phyloP scores from a whole-genome alignment of 345 rosid genomes.

The Garcia nutans region DNA sequence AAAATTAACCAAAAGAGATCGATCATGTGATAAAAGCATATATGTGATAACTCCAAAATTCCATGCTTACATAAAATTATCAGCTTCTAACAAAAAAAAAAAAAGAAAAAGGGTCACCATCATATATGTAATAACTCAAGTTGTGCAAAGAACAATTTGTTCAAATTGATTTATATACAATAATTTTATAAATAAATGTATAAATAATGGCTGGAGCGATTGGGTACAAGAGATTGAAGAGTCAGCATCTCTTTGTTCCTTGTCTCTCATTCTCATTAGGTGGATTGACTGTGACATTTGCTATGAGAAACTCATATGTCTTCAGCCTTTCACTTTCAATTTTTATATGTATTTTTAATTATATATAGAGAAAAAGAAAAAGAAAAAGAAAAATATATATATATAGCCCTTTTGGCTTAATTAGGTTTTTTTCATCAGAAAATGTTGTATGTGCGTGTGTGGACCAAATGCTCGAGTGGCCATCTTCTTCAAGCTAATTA shows the following conservation, averaged over 20 bases:
- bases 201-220: slow-evolving; percentile 21
- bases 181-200: not conserved
- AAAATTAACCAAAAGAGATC: not conserved
- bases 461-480: slow-evolving; percentile 21
- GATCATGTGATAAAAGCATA: not conserved
- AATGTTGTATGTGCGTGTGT: slow-evolving; percentile 27
- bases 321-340: slow-evolving; percentile 20
- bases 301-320: slow-evolving; percentile 29
- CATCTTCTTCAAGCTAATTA: not conserved
- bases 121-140: no score
- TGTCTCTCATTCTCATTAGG: slow-evolving; percentile 45
- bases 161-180: no score
- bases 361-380: no score
- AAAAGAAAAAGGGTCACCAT: slow-evolving; percentile 29
- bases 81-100: slow-evolving; percentile 21
- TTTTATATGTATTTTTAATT: no score
- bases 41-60: not conserved
- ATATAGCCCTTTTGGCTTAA: not conserved
- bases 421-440: not conserved
- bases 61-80: no score
- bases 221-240: slow-evolving; percentile 21
- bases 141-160: not conserved
- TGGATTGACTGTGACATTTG: slow-evolving; percentile 48
- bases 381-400: no score
- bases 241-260: slow-evolving; percentile 50